Base-by-base conservation (phyloP, 371 early-diverging fungal species). In the Circinella minor region DNA sequence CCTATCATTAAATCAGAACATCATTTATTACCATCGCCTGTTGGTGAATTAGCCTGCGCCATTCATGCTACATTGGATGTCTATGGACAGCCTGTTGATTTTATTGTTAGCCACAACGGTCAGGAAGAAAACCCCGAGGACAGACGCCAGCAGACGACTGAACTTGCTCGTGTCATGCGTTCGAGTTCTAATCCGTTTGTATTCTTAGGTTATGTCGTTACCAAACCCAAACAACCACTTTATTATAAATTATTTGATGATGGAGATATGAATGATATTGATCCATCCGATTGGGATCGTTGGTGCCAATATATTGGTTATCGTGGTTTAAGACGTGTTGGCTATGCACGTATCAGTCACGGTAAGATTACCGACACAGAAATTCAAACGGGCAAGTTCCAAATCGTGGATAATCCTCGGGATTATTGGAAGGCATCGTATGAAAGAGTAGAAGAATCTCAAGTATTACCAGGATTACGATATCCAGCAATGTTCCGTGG, bases 221-320 rank as follows among this genome's bases (percentile, higher is more conserved):
- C 93, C 46, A 83, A 86, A 60, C 92, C 93, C n/a, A 84, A 86
- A 15, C 82, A 86, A 55, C 84, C 77, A 10, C 83, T 89, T 47
- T 93, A 94, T 74, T 81, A 86, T 59, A 73, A 88, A 6, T 75
- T 94, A 66, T 90, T 90, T 74, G 77, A 88, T 61, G 89, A 82
- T 46, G 93, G 91, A 43, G 80, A 87, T 64, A 87, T 94, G 49
- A 87, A 90, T 69, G 94, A 94, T 78, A 86, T 93, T 63, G 93
- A 94, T 74, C 86, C 87, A 14, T 82, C 89, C 0, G 94, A 94
- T 71, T 81, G 82, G 76, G 93, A 92, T 78, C 89, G 94, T 63
- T 94, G 94, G 94, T 94, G 94, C 76, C 86, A 94, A 75, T 94
- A 94, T 82, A 85, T 94, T 36, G 92, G 89, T 55, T 93, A 86